A percentile compares a stretch with the other conserved stretches of the same genome.
phyloP scores from a whole-genome alignment of 2,329 filamentous ascomycete genomes.

The Cladosporium sp. region DNA sequence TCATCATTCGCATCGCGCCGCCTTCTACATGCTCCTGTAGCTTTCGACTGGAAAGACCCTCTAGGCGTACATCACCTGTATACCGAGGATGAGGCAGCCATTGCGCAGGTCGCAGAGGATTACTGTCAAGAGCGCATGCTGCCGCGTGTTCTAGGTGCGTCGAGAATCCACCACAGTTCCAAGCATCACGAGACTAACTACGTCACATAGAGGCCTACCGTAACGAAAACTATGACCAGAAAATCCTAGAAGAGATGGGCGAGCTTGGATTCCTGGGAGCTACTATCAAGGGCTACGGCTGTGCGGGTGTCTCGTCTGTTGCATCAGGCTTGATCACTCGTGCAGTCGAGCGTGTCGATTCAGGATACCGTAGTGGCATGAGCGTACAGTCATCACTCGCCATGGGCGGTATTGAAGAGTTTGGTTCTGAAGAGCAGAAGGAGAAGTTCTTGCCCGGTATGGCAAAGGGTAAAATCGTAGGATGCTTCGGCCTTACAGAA shows the following conservation, averaged over 20 bases:
- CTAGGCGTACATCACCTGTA: slow-evolving; percentile 72
- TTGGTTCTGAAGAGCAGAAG: slow-evolving; percentile 84
- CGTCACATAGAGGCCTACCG: slow-evolving; percentile 71
- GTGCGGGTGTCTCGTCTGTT: slow-evolving; percentile 83
- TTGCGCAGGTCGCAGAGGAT: slow-evolving; percentile 84
- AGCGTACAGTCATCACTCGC: slow-evolving; percentile 90
- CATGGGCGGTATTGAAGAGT: slow-evolving; percentile 90
- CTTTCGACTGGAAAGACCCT: slow-evolving; percentile 92
- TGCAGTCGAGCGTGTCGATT: slow-evolving; percentile 88
- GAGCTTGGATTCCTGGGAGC: slow-evolving; percentile 86
- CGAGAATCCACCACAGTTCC: slow-evolving; percentile 5
- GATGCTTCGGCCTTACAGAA: slow-evolving; percentile 87
- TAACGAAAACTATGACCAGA: slow-evolving; percentile 81
- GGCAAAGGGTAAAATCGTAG: slow-evolving; percentile 79
- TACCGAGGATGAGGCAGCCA: slow-evolving; percentile 88
- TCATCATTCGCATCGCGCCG: slow-evolving; percentile 41
- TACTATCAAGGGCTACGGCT: slow-evolving; percentile 83
- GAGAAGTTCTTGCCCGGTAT: slow-evolving; percentile 78
- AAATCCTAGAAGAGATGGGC: slow-evolving; percentile 89
- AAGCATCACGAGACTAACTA: neutral
- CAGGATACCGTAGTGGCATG: slow-evolving; percentile 89
- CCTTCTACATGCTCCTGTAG: slow-evolving; percentile 45
- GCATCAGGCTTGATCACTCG: slow-evolving; percentile 87
- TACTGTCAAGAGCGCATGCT: slow-evolving; percentile 91
- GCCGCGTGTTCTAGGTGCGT: slow-evolving; percentile 78